A percentile compares a stretch with the other conserved stretches of the same genome.
These are phyloP conservation scores for Neocucurbitaria cava DNA, from an alignment of 2,329 filamentous ascomycete genomes.

Conservation along the genomic window DNA sequence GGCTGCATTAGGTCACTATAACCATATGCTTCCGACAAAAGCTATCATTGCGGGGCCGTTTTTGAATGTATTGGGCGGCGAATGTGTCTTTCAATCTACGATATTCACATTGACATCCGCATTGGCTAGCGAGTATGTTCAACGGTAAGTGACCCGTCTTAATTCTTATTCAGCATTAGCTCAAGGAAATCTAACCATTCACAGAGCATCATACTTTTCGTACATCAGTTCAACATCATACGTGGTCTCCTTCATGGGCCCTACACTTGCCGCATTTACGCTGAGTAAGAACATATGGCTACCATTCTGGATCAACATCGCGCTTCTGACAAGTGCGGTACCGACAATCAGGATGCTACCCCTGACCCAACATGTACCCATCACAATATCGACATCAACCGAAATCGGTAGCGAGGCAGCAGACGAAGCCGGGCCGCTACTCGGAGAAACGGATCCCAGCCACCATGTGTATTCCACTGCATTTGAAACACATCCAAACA, in stretches of 20 bases:
- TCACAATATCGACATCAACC: background rate
- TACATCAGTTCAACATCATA: slow-evolving; percentile 45
- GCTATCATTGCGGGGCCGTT: slow-evolving; percentile 42
- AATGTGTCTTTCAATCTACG: slow-evolving; percentile 47
- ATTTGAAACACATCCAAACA: slow-evolving; percentile 27
- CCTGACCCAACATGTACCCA: background rate
- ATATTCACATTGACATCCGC: slow-evolving; percentile 44
- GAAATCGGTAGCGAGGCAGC: background rate
- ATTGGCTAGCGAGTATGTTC: slow-evolving; percentile 39
- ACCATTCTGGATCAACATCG: slow-evolving; percentile 45
- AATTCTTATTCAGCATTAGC: background rate
- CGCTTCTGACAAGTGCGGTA: slow-evolving; percentile 34
- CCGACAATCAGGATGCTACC: slow-evolving; percentile 34
- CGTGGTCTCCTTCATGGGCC: slow-evolving; percentile 44
- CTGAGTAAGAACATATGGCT: slow-evolving; percentile 47
- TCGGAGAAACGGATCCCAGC: slow-evolving; percentile 15
- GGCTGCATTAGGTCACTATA: slow-evolving; percentile 29
- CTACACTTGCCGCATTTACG: slow-evolving; percentile 42
- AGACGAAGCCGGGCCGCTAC: slow-evolving; percentile 33
- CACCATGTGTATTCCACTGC: slow-evolving; percentile 28
- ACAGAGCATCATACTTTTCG: slow-evolving; percentile 45
- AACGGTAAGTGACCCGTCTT: slow-evolving; percentile 26
- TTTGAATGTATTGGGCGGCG: slow-evolving; percentile 41
- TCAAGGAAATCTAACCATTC: slow-evolving; percentile 5
- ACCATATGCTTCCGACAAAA: slow-evolving; percentile 34